phyloP scores from a whole-genome alignment of 78 protist species.

The Dictyostelium firmibasis region DNA sequence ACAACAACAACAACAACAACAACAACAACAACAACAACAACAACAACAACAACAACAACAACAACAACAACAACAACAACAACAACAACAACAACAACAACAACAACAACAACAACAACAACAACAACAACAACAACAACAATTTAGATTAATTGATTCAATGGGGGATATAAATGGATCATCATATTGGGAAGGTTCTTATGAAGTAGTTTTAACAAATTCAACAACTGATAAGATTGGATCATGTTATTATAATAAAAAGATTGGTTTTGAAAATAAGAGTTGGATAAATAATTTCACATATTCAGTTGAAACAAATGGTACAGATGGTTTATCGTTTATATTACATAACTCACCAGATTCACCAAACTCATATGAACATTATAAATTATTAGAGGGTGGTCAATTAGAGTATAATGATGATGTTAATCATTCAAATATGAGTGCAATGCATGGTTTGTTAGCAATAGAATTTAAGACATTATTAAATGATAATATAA shows the following conservation, averaged over 20 bases:
- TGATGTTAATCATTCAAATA: background rate
- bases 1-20: background rate
- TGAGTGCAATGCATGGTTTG: background rate
- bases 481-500: background rate
- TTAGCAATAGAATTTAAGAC: background rate
- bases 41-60: background rate
- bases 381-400: background rate
- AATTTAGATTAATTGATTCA: background rate
- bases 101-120: background rate
- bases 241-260: background rate
- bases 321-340: background rate
- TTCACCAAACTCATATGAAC: background rate
- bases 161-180: background rate
- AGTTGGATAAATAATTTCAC: background rate
- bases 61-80: background rate
- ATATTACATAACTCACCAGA: background rate
- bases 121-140: background rate
- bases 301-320: background rate
- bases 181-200: background rate
- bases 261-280: background rate
- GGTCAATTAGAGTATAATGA: slow-evolving; percentile 6
- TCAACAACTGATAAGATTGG: background rate
- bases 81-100: background rate
- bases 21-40: background rate
- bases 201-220: background rate